Evolutionary conservation across 2,329 filamentous ascomycete genomes (phyloP).

Genomic region (Phialemonium atrogriseum): DNA sequence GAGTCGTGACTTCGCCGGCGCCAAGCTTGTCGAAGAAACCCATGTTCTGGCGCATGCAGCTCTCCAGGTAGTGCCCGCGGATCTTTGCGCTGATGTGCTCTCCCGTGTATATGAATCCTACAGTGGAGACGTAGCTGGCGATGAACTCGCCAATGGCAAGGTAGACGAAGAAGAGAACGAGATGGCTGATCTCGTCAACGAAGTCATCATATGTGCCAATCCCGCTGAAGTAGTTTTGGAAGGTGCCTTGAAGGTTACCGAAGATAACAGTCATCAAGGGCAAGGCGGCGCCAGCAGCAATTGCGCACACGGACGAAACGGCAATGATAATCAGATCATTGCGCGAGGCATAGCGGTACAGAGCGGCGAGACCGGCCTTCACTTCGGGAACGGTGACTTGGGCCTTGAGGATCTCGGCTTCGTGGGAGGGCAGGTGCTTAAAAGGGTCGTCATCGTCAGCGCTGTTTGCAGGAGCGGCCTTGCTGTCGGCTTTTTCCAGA

Average conservation of each 20-base stretch:
- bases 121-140: constrained; percentile 65
- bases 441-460: constrained; percentile 46
- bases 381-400: constrained; percentile 60
- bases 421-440: constrained; percentile 53
- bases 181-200: constrained; percentile 43
- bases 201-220: constrained; percentile 46
- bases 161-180: constrained; percentile 64
- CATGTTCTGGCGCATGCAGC: constrained; percentile 76
- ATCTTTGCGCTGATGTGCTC: constrained; percentile 68
- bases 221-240: constrained; percentile 54
- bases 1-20: constrained; percentile 79
- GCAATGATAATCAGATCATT: constrained; percentile 56
- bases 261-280: constrained; percentile 80
- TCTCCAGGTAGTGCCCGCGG: constrained; percentile 68
- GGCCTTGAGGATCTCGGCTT: constrained; percentile 57
- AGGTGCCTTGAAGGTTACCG: constrained; percentile 64
- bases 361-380: constrained; percentile 53
- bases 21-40: constrained; percentile 83
- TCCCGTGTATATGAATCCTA: constrained; percentile 76
- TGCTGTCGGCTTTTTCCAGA: constrained; percentile 35
- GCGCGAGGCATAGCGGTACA: constrained; percentile 63
- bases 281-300: constrained; percentile 65
- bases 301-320: constrained; percentile 54
- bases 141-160: constrained; percentile 68
- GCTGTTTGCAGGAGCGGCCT: constrained; percentile 21